Conservation (phyloP, 345 rosid species). For the Excoecaria cochinchinensis region DNA sequence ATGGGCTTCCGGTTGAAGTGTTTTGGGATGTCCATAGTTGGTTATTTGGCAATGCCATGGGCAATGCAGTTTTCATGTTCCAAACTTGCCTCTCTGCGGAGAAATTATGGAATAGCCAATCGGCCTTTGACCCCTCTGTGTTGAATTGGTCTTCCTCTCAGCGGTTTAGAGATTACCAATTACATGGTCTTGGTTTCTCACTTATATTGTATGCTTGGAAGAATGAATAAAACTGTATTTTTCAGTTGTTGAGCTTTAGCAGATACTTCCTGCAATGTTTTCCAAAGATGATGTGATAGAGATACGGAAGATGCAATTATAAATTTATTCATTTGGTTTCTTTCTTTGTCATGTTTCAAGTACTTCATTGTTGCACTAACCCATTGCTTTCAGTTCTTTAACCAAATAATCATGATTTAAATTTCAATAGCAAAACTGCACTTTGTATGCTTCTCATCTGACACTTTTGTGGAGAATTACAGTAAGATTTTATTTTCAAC, state of each 20-base stretch:
- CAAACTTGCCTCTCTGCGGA: constrained; percentile 57
- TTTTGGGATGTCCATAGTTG: constrained; percentile 94
- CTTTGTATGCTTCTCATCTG: background rate
- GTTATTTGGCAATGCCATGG: constrained; percentile 75
- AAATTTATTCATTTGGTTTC: constrained; percentile 15
- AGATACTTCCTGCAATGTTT: constrained; percentile 18
- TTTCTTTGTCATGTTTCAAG: background rate
- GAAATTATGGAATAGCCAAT: constrained; percentile 41
- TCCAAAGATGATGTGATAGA: constrained; percentile 22
- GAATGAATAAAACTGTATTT: constrained; percentile 46
- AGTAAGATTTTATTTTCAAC: constrained; percentile 18
- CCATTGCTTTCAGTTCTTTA: constrained; percentile 2
- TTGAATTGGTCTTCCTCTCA: constrained; percentile 44
- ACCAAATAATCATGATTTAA: background rate
- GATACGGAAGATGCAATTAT: constrained; percentile 24
- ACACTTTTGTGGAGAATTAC: constrained; percentile 4
- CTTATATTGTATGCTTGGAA: constrained; percentile 67
- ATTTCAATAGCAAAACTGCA: constrained; percentile 20
- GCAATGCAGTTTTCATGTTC: constrained; percentile 90
- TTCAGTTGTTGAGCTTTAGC: constrained; percentile 9
- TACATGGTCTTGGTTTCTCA: constrained; percentile 70
- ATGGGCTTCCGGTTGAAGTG: constrained; percentile 80
- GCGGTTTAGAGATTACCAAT: constrained; percentile 46
- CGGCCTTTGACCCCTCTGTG: constrained; percentile 42
- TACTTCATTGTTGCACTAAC: background rate